phyloP scores from a whole-genome alignment of 306 rosid genomes.

The Fragaria ananassa region DNA sequence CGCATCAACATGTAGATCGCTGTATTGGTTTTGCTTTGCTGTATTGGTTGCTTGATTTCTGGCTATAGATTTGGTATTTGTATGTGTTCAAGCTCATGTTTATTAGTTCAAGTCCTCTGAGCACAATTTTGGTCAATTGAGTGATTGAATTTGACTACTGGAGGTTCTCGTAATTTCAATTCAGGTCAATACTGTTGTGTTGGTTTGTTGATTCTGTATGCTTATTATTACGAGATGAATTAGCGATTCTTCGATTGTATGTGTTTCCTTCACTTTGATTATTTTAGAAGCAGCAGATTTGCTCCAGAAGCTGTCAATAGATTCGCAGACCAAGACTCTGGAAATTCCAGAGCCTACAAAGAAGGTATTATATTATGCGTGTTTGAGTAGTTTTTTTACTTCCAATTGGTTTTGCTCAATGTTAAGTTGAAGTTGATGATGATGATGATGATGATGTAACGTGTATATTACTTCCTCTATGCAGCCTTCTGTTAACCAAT shows the following conservation, averaged over 20 bases:
- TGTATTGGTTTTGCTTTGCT: neutral
- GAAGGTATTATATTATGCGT: conserved; percentile 49
- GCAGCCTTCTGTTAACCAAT: conserved; percentile 66
- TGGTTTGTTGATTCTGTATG: neutral
- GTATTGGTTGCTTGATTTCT: conserved; percentile 3
- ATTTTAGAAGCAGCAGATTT: conserved; percentile 78
- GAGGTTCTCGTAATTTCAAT: neutral
- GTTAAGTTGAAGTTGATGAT: too few species aligned
- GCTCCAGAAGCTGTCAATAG: conserved; percentile 80
- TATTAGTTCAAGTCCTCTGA: neutral
- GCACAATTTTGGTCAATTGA: neutral
- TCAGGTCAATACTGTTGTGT: neutral
- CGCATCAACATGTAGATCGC: conserved; percentile 27
- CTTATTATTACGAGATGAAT: neutral
- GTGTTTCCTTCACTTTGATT: conserved; percentile 53
- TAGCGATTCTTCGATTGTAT: neutral
- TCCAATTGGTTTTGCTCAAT: neutral
- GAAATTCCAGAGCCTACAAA: conserved; percentile 81
- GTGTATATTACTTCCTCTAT: conserved; percentile 6
- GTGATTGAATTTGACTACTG: conserved; percentile 10
- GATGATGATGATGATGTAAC: neutral
- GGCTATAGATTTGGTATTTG: neutral
- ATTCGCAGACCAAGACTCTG: conserved; percentile 70
- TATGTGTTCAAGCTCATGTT: neutral
- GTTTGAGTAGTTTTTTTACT: too few species aligned